Evolutionary conservation across 2,329 filamentous ascomycete genomes (phyloP).

Genomic region (Alternaria metachromatica): DNA sequence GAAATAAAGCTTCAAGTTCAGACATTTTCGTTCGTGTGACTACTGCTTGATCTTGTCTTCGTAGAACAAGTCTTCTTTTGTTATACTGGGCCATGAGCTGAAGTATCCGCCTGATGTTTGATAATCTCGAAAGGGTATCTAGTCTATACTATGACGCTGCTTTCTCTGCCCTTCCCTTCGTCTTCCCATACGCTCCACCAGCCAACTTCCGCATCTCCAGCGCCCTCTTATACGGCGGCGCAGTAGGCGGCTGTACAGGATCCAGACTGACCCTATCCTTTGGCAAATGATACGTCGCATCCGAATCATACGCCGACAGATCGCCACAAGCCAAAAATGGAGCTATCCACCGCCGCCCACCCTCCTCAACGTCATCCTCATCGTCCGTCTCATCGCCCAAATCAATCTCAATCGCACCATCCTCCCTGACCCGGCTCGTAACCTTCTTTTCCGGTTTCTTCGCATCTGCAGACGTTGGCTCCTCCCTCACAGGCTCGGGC

Average conservation of each 20-base stretch:
- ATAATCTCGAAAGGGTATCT: neutral
- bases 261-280: slow-evolving; percentile 86
- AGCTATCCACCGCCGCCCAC: slow-evolving; percentile 79
- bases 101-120: neutral
- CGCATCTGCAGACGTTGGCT: neutral
- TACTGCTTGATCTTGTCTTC: too few relatives aligned
- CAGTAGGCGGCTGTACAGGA: slow-evolving; percentile 92
- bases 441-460: slow-evolving; percentile 23
- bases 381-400: slow-evolving; percentile 52
- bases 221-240: slow-evolving; percentile 91
- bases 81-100: neutral
- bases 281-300: slow-evolving; percentile 90
- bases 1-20: neutral
- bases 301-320: slow-evolving; percentile 91
- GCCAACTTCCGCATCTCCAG: slow-evolving; percentile 80
- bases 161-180: slow-evolving; percentile 51
- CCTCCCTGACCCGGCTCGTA: slow-evolving; percentile 47
- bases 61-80: neutral
- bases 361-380: slow-evolving; percentile 47
- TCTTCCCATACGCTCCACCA: slow-evolving; percentile 80
- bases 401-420: slow-evolving; percentile 57
- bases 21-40: neutral
- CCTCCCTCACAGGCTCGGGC: slow-evolving; percentile 40
- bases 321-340: slow-evolving; percentile 98
- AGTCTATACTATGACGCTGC: neutral